Percentiles rank a stretch among this genome's conserved stretches.
These are phyloP conservation scores for Recurvomyces mirabilis DNA, from an alignment of 495 filamentous ascomycete genomes.

Conservation along the genomic window DNA sequence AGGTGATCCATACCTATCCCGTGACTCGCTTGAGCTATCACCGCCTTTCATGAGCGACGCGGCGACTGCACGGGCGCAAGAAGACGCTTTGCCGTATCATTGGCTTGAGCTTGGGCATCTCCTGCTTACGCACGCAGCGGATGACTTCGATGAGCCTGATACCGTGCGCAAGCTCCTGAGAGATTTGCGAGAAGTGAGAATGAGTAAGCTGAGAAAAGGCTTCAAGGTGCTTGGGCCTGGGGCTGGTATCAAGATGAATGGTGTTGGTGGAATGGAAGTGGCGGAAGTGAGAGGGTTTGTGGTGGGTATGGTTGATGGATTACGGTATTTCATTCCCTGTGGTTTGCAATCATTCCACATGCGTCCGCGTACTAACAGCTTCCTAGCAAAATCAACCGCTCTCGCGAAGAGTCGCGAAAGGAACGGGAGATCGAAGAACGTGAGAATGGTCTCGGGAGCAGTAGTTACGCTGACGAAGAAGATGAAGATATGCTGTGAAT, in stretches of 20 bases:
- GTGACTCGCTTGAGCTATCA: slow-evolving; percentile 13
- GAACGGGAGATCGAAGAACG: slow-evolving; percentile 31
- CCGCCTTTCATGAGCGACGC: slow-evolving; percentile 51
- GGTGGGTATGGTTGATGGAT: slow-evolving; percentile 71
- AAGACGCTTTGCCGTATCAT: slow-evolving; percentile 73
- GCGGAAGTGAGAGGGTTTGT: slow-evolving; percentile 79
- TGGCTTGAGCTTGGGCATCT: slow-evolving; percentile 85
- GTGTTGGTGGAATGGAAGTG: slow-evolving; percentile 84
- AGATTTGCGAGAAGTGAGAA: slow-evolving; percentile 76
- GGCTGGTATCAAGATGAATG: slow-evolving; percentile 63
- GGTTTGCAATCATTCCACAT: slow-evolving; percentile 18
- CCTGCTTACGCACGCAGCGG: slow-evolving; percentile 68
- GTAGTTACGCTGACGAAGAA: slow-evolving; percentile 27
- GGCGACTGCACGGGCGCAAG: slow-evolving; percentile 46
- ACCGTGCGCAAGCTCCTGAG: slow-evolving; percentile 63
- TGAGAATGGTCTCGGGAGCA: slow-evolving; percentile 29
- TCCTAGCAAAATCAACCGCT: slow-evolving; percentile 31
- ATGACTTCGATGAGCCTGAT: slow-evolving; percentile 71
- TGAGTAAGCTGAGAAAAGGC: slow-evolving; percentile 75
- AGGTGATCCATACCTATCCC: slow-evolving; percentile 18
- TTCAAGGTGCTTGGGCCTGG: slow-evolving; percentile 59
- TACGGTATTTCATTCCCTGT: slow-evolving; percentile 40
- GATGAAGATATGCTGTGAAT: slow-evolving; percentile 20
- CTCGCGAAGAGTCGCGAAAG: slow-evolving; percentile 29
- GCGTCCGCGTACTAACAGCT: background rate